phyloP scores from a whole-genome alignment of 2,329 filamentous ascomycete species.

The Lecanicillium sp. region DNA sequence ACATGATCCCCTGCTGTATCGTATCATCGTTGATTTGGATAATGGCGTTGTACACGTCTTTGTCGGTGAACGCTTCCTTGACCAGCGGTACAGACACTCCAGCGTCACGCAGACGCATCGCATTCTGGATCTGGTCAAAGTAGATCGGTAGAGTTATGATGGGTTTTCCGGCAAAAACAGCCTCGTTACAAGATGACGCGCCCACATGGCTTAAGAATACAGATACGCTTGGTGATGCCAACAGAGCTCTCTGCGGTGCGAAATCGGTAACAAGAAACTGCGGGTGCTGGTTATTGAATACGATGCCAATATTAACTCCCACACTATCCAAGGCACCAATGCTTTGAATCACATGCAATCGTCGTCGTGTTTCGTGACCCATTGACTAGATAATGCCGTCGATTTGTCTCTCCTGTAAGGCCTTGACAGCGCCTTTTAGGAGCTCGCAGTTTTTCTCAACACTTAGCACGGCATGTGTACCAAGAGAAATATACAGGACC shows the following conservation, averaged over 20 bases:
- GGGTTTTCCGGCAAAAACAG: background rate
- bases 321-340: background rate
- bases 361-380: slow-evolving; percentile 1
- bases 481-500: slow-evolving; percentile 23
- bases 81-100: background rate
- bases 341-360: background rate
- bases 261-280: background rate
- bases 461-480: slow-evolving; percentile 25
- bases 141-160: background rate
- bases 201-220: background rate
- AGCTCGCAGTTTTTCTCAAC: background rate
- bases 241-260: background rate
- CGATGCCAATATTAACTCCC: background rate
- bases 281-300: background rate
- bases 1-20: background rate
- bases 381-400: slow-evolving; percentile 1
- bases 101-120: background rate
- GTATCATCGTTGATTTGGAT: background rate
- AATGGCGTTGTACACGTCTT: background rate
- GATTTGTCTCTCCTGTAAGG: slow-evolving; percentile 13
- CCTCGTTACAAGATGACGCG: background rate
- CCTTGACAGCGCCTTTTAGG: slow-evolving; percentile 21
- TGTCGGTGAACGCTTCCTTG: background rate
- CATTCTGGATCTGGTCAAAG: background rate
- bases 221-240: background rate